Base-by-base conservation (phyloP, 208 protist species). In the Acanthamoeba castellanii region DNA sequence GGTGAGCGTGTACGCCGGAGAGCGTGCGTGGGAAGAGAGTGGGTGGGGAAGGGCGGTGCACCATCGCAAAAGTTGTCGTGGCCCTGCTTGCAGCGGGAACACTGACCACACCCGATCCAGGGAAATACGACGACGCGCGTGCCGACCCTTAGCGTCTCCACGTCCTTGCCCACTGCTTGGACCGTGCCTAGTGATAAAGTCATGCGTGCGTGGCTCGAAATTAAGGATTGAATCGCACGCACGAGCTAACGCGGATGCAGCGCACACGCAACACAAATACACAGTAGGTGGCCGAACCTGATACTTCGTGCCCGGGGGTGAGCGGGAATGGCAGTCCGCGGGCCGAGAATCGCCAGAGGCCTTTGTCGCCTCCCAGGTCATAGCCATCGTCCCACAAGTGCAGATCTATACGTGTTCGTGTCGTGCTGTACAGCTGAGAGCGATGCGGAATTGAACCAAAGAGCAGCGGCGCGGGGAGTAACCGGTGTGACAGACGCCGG, bases 381-480 rank as follows among this genome's bases (percentile, higher is more conserved):
- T 92, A 92, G 20, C 87, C 87, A 34, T 92, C 87, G 61, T 92
- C 87, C 87, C 87, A 92, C 32, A 92, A 18, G 32, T 92, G 87
- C 25, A 92, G 0, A 20, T 92, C 87, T 92, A n/a, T 70, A 6
- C 47, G 52, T 13, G 47, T 13, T n/a, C 13, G 11, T 27, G n/a
- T 82, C 37, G 30, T 66, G 52, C 25, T n/a, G 30, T 66, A 13
- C 22, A 11, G 59, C 0, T 66, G 5, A n/a, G 22, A 22, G 2
- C 59, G 27, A 22, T 66, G 16, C 2, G 0, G 18, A 3, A 88
- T 30, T 59, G 5, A 85, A 85, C 0, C 14, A 18, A 2, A 55
- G 37, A n/a, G n/a, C n/a, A n/a, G 45, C 45, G 7, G 45, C 4
- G 32, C 27, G 34, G 6, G 47, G 32, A 22, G 20, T 25, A 6